phyloP scores from a whole-genome alignment of 169 alveolate species.

The Plasmodium berghei region DNA sequence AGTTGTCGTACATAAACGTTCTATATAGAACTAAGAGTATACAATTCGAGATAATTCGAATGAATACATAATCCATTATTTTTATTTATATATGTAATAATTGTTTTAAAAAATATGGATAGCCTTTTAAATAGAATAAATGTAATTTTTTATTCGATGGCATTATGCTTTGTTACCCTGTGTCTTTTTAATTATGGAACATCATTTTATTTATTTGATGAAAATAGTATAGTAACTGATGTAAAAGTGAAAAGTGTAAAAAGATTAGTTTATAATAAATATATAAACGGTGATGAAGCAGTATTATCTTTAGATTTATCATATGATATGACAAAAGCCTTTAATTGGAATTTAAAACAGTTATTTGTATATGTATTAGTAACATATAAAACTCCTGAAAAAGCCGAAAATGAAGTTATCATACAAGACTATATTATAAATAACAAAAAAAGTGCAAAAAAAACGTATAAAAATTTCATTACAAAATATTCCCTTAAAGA shows the following conservation, averaged over 20 bases:
- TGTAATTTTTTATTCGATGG: conserved; percentile 66
- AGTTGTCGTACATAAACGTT: no score
- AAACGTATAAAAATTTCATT: conserved; percentile 26
- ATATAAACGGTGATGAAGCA: conserved; percentile 73
- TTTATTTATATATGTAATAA: no score
- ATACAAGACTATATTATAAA: conserved; percentile 58
- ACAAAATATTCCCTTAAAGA: conserved; percentile 71
- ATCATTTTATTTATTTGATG: conserved; percentile 72
- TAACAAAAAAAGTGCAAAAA: conserved; percentile 26
- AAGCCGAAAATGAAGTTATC: conserved; percentile 47
- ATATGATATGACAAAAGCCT: conserved; percentile 75
- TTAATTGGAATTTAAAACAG: conserved; percentile 72
- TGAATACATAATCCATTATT: no score
- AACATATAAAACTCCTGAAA: conserved; percentile 66
- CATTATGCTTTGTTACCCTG: conserved; percentile 37
- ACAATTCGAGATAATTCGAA: no score
- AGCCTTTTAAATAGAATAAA: conserved; percentile 45
- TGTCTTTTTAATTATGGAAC: conserved; percentile 65
- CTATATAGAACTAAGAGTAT: no score
- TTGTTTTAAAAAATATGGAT: conserved; percentile 29
- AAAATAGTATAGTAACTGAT: conserved; percentile 34
- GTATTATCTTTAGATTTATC: conserved; percentile 62
- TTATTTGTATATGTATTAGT: conserved; percentile 70
- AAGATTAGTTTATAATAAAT: conserved; percentile 55
- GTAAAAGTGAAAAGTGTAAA: conserved; percentile 47